Evolutionary conservation across 1,139 yeast genomes (phyloP).

Genomic region (Geotrichum reessii): DNA sequence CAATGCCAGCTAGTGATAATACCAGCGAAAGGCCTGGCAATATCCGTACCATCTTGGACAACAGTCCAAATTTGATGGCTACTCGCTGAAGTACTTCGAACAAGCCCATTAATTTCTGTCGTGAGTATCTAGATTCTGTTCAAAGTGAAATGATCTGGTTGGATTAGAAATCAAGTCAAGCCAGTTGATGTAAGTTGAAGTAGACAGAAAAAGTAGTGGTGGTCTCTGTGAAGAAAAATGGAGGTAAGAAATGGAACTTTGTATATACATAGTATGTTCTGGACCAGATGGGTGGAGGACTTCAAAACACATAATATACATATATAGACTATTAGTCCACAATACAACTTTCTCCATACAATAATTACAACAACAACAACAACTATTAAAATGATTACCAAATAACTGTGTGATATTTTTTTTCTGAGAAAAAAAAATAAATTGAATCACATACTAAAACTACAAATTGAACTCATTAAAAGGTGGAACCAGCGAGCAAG

Average conservation of each 20-base stretch:
- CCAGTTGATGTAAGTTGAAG: neutral
- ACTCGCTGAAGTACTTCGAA: constrained; percentile 34
- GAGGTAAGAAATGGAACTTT: neutral
- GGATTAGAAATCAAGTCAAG: neutral
- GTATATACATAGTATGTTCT: too few relatives aligned
- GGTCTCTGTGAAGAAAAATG: neutral
- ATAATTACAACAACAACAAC: neutral
- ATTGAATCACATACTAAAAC: neutral
- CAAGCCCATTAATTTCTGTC: constrained; percentile 33
- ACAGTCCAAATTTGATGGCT: constrained; percentile 31
- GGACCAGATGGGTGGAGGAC: neutral
- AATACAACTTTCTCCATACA: too few relatives aligned
- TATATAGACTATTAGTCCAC: neutral
- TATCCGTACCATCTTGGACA: constrained; percentile 26
- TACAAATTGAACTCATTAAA: constrained; percentile 34
- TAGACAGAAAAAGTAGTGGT: neutral
- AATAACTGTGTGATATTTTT: neutral
- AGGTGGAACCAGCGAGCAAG: constrained; percentile 69
- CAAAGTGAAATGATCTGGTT: neutral
- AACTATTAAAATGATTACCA: neutral
- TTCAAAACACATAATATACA: too few relatives aligned
- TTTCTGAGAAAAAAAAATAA: neutral
- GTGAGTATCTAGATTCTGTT: neutral
- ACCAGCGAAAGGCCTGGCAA: constrained; percentile 62
- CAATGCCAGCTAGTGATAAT: constrained; percentile 54